Evolutionary conservation across 345 rosid genomes (phyloP), one percentile per base, ranked within the genome.

Genomic region (Camelina neglecta): DNA sequence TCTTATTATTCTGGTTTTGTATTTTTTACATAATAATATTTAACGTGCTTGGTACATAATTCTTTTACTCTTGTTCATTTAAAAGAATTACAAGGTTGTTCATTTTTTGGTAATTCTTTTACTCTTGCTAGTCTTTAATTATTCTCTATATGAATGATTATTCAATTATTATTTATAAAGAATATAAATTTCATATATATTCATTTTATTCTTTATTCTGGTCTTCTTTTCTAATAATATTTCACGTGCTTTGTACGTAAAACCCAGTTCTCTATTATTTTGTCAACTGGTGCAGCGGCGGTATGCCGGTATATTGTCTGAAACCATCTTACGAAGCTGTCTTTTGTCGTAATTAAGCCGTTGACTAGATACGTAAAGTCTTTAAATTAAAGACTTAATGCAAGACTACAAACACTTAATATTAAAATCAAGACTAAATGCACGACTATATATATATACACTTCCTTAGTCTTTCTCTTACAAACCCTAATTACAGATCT

Each of bases 321-420:
- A 21, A 60, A 18, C 20, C n/a, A 45, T 2, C 23, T 2, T 50
- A 33, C 4, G 58, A 66, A 66, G 45, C 71, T 15, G 36, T 51
- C 23, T 13, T 13, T 53, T 13, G 15, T 36, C 12, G 23, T 9
- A 39, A 39, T 39, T 67, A 67, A 67, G 36, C 60, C 60, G 10
- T 67, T 67, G 36, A 51, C 60, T 1, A 18, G 10, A 31, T 13
- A 53, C 49, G 13, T 13, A 10, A 51, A 35, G 60, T 53, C 60
- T 36, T 64, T 45, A 45, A 45, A 4, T 51, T 21, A 67, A 67
- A 35, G 71, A 66, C 59, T 66, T 55, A 13, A 35, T 24, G 35
- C 10, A 49, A 51, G 18, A 50, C 38, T 11, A 47, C 18, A 60
- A 18, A 20, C 8, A 60, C 5, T 20, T 21, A 21, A 3, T 42